Evolutionary conservation across 768 basidiomycete species (phyloP).

Genomic region (Candolleomyces aberdarensis): DNA sequence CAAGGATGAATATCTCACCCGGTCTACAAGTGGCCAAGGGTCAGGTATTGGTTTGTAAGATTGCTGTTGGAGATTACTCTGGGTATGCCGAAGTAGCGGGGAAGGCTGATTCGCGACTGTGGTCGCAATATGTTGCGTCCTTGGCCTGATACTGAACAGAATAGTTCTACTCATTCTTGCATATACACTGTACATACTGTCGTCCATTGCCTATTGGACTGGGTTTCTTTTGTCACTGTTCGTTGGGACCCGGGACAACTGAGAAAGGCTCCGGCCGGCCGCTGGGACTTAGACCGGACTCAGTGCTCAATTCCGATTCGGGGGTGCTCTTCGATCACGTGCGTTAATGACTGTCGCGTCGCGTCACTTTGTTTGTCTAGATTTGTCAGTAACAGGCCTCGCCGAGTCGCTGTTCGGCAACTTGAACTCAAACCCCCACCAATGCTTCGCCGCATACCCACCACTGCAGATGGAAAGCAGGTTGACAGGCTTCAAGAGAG

Average conservation of each 20-base stretch:
- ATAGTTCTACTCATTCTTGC: no score
- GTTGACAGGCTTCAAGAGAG: conserved; percentile 72
- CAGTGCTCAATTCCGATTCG: no score
- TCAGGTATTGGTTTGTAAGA: conserved; percentile 50
- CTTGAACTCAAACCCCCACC: background rate
- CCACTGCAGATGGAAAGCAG: conserved; percentile 64
- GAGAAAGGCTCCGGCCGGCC: no score
- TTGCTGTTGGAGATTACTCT: conserved; percentile 57
- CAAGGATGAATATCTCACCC: conserved; percentile 49
- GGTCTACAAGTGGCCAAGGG: conserved; percentile 39
- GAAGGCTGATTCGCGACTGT: conserved; percentile 38
- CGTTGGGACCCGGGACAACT: no score
- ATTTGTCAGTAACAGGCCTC: background rate
- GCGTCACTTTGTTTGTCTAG: background rate
- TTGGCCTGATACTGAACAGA: background rate
- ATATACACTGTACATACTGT: background rate
- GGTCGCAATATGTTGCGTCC: conserved; percentile 28
- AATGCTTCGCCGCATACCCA: conserved; percentile 72
- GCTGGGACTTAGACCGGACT: no score
- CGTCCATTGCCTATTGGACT: background rate
- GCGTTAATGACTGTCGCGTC: background rate
- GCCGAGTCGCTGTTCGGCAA: background rate
- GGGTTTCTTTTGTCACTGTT: no score
- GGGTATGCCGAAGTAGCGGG: conserved; percentile 54
- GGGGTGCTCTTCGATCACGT: background rate